Base-by-base conservation (phyloP, 2,329 filamentous ascomycete species). In the Cladosporium phlei region DNA sequence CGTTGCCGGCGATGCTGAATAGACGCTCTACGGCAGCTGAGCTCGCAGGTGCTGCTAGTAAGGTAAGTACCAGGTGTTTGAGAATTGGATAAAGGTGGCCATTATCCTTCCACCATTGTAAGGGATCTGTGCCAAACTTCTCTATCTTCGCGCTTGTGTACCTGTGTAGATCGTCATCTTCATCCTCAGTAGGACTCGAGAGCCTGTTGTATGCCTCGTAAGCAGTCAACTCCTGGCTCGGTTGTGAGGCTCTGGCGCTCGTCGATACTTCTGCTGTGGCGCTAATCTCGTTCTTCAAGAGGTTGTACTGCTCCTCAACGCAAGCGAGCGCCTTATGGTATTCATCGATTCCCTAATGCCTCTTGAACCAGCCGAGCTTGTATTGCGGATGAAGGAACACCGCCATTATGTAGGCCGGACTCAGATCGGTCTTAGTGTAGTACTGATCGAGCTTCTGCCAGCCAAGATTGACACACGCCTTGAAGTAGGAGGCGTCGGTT, bases 361-460 rank as follows among this genome's bases (percentile, higher is more conserved):
- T 12, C 20, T 38, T n/a, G 22, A 38, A 38, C 35, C 35, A 38
- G 17, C n/a, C 5, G 4, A 5, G 35, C 17, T 38, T 38, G 35
- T 16, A 27, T 7, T 10, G 17, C 1, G 35, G 35, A 38, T 38
- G 35, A 5, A 38, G 21, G 21, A 38, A 27, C 17, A 38, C 17
- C 12, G 35, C 38, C 3, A 32, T 10, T 16, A 16, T 16, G 10
- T 32, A 42, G 3, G 38, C 38, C 12, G 27, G 27, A 8, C 16
- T 42, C 24, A 11, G 16, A 24, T 42, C 38, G 12, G 10, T 32
- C 10, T 30, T n/a, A 5, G 25, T n/a, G 27, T 42, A 42, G 14
- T 42, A 42, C 25, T 42, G n/a, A 6, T 42, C 38, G 11, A 42
- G 27, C 38, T 42, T 42, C 29, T 42, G 19, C 38, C 17, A 42